These are phyloP conservation scores for Cardamine occulta DNA, from an alignment of 345 rosid species.

Conservation along the genomic window DNA sequence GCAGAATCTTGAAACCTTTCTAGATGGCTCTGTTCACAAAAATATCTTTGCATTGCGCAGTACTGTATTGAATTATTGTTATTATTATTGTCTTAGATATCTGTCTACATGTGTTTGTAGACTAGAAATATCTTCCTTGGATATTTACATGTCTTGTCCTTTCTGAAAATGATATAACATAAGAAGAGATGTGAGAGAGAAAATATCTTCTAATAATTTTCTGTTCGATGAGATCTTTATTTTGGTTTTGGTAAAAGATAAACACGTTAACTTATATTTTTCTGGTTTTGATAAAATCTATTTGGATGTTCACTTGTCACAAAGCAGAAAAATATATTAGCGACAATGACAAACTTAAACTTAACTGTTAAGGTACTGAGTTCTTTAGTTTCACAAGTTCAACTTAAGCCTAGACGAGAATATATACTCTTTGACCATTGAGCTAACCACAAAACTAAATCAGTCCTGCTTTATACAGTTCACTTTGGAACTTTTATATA, in stretches of 20 bases:
- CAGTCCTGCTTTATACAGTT: neutral
- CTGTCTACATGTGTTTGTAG: conserved; percentile 3
- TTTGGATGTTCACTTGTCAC: conserved; percentile 13
- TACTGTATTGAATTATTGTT: conserved; percentile 30
- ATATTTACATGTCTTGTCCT: conserved; percentile 31
- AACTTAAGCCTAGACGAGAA: conserved; percentile 15
- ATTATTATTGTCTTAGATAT: conserved; percentile 3
- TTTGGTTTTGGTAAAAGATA: conserved; percentile 7
- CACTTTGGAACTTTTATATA: neutral
- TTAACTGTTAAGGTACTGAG: conserved; percentile 5
- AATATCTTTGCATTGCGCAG: conserved; percentile 26
- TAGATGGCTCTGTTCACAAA: conserved; percentile 14
- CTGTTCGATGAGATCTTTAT: neutral
- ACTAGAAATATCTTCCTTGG: conserved; percentile 33
- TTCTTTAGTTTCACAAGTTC: neutral
- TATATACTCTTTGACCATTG: neutral
- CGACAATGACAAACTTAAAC: conserved; percentile 38
- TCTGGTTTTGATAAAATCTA: neutral
- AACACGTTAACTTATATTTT: neutral
- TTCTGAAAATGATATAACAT: conserved; percentile 26
- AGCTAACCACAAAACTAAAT: conserved; percentile 19
- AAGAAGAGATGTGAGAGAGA: conserved; percentile 4
- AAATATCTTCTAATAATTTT: conserved; percentile 34
- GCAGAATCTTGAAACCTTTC: conserved; percentile 54
- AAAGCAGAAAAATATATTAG: conserved; percentile 19